Conservation (phyloP, 176 grass and related monocot species). For the Oryza brachyantha region DNA sequence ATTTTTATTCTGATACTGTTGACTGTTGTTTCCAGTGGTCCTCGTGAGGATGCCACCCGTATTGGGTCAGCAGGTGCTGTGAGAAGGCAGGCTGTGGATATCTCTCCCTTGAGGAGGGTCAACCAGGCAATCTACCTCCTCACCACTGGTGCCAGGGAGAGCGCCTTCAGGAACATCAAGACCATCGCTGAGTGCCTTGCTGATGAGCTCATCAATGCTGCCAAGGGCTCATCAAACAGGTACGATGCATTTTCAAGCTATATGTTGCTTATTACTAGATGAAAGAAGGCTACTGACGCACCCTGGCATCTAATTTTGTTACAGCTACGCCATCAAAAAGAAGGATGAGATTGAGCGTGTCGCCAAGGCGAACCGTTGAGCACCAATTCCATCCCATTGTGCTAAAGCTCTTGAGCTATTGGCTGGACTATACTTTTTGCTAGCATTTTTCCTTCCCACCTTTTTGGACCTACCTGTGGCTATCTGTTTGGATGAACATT, state of each 20-base stretch:
- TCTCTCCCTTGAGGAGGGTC: conserved; percentile 69
- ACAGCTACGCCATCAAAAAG: conserved; percentile 73
- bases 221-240: conserved; percentile 83
- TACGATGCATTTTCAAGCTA: conserved; percentile 1
- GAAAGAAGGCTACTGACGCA: background rate
- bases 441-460: background rate
- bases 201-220: conserved; percentile 71
- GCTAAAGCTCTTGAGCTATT: background rate
- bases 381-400: conserved; percentile 12
- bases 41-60: conserved; percentile 65
- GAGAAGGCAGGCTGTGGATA: conserved; percentile 85
- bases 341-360: conserved; percentile 74
- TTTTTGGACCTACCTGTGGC: background rate
- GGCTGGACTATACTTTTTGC: background rate
- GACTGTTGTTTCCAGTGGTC: conserved; percentile 27
- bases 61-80: conserved; percentile 88
- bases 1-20: no score
- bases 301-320: background rate
- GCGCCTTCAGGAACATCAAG: conserved; percentile 81
- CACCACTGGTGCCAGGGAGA: conserved; percentile 75
- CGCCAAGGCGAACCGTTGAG: conserved; percentile 82
- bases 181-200: conserved; percentile 86
- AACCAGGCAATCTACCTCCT: conserved; percentile 86
- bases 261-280: background rate
- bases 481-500: background rate